Evolutionary conservation across 2,329 filamentous ascomycete species (phyloP), one percentile per base, ranked within the genome.

Genomic region (Diplodia corticola): DNA sequence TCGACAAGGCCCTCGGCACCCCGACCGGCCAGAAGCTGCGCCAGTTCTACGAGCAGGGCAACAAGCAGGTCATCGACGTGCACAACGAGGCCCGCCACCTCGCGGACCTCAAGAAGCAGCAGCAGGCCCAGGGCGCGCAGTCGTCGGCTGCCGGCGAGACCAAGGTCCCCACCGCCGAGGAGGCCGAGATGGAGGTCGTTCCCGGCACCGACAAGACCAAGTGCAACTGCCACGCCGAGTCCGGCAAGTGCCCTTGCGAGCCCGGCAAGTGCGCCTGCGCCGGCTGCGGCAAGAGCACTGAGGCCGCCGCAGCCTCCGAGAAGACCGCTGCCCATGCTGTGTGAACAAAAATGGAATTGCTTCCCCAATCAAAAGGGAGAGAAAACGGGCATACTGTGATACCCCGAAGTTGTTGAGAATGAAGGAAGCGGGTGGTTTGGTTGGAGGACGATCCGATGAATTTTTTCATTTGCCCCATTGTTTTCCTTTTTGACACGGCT

Each of bases 31-130:
- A 93, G 83, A 92, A 90, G 80, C 82, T 99, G 68, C 90, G 91
- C 71, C 84, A 89, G 69, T 99, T 99, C 82, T 99, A 99, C 81
- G 85, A 89, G 7, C 84, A 92, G 71, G 87, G 91, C 69, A 89
- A 90, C 77, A 92, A 92, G 82, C 93, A 98, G 80, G 93, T 97
- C 35, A 85, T 92, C 73, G 95, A 99, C 76, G 95, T 99, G 54
- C 95, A 99, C 81, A 86, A 85, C 69, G 95, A 99, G 84, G 95
- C 95, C 35, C 86, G 90, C 69, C 89, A 95, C 71, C 84, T 99
- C 64, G 94, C 94, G 59, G 88, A 96, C 70, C 80, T 99, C 71
- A 97, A 97, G 89, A 89, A 74, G 67, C 77, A 78, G 72, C 44
- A 63, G 82, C 53, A 35, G 20, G 48, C 44, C 5, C 44, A 63